These are phyloP conservation scores for Colletotrichum sp. DNA, from an alignment of 2,329 filamentous ascomycete genomes.

Conservation along the genomic window DNA sequence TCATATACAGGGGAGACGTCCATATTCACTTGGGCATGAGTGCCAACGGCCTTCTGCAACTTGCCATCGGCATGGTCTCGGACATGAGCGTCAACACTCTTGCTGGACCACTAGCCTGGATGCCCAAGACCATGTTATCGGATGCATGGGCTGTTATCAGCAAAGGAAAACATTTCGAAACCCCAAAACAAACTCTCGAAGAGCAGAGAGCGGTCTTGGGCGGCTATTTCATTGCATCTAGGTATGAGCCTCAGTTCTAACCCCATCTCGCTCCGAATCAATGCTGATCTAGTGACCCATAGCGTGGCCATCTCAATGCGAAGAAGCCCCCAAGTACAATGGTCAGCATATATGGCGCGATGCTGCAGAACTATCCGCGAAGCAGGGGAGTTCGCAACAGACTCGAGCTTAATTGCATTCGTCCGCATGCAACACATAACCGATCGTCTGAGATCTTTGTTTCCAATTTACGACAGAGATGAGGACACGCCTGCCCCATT, in stretches of 20 bases:
- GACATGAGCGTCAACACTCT: constrained; percentile 41
- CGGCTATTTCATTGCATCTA: constrained; percentile 40
- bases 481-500: neutral
- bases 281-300: neutral
- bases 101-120: constrained; percentile 12
- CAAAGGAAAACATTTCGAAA: constrained; percentile 20
- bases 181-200: constrained; percentile 30
- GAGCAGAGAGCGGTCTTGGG: constrained; percentile 47
- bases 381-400: constrained; percentile 1
- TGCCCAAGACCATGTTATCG: constrained; percentile 33
- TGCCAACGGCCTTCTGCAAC: constrained; percentile 41
- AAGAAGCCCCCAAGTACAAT: constrained; percentile 34
- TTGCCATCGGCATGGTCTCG: constrained; percentile 40
- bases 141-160: constrained; percentile 34
- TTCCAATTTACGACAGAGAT: constrained; percentile 26
- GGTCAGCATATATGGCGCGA: constrained; percentile 35
- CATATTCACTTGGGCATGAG: constrained; percentile 41
- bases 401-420: constrained; percentile 32
- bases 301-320: constrained; percentile 35
- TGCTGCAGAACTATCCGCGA: constrained; percentile 37
- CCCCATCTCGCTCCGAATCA: neutral
- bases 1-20: constrained; percentile 38
- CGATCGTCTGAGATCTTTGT: constrained; percentile 30
- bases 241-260: constrained; percentile 27
- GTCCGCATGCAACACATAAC: constrained; percentile 38